These are phyloP conservation scores for Aspergillus campestris DNA, from an alignment of 495 filamentous ascomycete species.

Conservation along the genomic window DNA sequence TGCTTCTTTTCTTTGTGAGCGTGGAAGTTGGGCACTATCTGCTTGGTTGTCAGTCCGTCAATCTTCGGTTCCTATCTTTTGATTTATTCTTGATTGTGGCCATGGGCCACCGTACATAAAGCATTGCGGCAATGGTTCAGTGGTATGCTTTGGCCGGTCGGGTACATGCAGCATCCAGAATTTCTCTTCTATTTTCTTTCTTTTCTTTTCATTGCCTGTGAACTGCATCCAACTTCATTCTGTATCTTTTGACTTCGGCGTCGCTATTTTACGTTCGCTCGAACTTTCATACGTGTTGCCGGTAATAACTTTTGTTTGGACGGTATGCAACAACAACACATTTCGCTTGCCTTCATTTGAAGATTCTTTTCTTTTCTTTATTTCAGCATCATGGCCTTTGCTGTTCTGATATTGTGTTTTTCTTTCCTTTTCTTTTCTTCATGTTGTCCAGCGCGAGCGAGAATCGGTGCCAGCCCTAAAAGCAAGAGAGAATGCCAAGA, in stretches of 20 bases:
- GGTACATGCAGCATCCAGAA: slow-evolving; percentile 6
- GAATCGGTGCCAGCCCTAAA: no score
- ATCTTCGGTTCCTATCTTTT: slow-evolving; percentile 5
- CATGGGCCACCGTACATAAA: not conserved
- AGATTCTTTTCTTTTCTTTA: not conserved
- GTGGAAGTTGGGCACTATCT: slow-evolving; percentile 13
- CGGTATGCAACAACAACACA: slow-evolving; percentile 2
- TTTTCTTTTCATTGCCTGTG: not conserved
- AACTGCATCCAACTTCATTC: slow-evolving; percentile 4
- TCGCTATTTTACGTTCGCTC: slow-evolving; percentile 3
- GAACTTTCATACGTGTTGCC: slow-evolving; percentile 6
- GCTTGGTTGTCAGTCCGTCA: slow-evolving; percentile 10
- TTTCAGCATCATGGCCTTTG: not conserved
- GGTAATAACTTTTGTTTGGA: slow-evolving; percentile 11
- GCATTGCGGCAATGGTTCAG: not conserved
- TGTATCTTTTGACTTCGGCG: slow-evolving; percentile 4
- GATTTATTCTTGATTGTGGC: slow-evolving; percentile 4
- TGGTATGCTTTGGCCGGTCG: not conserved
- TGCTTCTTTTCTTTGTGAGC: slow-evolving; percentile 14
- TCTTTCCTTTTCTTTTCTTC: no score
- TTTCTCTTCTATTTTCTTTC: slow-evolving; percentile 1
- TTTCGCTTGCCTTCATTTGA: not conserved
- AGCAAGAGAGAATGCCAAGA: no score
- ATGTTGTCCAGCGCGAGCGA: no score
- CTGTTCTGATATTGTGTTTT: no score